Conservation (phyloP, 2,329 filamentous ascomycete genomes). For the Penicillium sp. region DNA sequence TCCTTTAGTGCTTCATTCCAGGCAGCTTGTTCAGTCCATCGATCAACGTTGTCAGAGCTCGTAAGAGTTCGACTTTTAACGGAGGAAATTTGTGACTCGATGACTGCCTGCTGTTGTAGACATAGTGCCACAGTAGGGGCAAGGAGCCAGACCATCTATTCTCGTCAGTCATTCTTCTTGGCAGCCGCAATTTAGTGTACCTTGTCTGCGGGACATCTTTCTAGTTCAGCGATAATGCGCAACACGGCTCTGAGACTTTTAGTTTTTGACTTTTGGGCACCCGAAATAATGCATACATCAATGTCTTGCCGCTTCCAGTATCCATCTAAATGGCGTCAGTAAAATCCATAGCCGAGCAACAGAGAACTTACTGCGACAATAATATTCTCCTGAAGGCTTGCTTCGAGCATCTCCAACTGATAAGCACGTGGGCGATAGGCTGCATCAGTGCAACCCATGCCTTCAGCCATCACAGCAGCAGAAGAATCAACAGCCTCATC, state of each 20-base stretch:
- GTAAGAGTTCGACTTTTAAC: conserved; percentile 58
- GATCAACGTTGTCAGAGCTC: conserved; percentile 63
- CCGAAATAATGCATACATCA: conserved; percentile 52
- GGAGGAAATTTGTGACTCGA: conserved; percentile 54
- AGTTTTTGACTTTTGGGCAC: neutral
- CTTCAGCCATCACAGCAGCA: neutral
- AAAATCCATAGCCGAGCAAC: neutral
- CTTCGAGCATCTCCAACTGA: conserved; percentile 69
- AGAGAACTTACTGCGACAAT: conserved; percentile 58
- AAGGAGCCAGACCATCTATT: conserved; percentile 61
- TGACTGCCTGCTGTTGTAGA: conserved; percentile 57
- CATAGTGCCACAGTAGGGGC: conserved; percentile 64
- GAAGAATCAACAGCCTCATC: conserved; percentile 1
- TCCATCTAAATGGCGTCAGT: conserved; percentile 56
- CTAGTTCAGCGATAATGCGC: conserved; percentile 60
- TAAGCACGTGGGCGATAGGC: conserved; percentile 50
- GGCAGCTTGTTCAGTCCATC: conserved; percentile 61
- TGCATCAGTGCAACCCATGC: conserved; percentile 5
- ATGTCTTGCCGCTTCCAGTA: conserved; percentile 72
- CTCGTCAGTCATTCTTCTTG: neutral
- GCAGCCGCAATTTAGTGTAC: conserved; percentile 35
- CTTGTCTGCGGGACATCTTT: conserved; percentile 50
- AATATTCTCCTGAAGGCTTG: conserved; percentile 62
- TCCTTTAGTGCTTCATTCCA: conserved; percentile 64
- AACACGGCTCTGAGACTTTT: conserved; percentile 53